Evolutionary conservation across 495 filamentous ascomycete species (phyloP).

Genomic region (Staphylotrichum tortipilum): DNA sequence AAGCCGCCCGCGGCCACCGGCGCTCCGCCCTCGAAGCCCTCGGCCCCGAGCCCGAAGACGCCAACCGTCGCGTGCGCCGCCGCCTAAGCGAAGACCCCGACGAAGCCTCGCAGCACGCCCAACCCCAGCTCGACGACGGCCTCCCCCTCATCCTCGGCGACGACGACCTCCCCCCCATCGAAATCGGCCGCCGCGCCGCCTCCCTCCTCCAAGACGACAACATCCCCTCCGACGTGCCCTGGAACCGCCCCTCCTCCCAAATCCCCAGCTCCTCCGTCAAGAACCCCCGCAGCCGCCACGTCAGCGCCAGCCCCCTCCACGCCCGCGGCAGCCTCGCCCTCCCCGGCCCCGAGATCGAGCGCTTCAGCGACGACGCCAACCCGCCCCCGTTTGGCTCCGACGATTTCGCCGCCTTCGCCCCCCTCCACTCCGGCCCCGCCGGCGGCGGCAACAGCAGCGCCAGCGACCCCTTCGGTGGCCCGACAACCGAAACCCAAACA

Average conservation of each 20-base stretch:
- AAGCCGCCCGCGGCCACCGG: slow-evolving; percentile 11
- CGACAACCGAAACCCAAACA: background rate
- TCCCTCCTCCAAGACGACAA: slow-evolving; percentile 33
- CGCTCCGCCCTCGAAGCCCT: slow-evolving; percentile 17
- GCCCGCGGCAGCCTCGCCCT: slow-evolving; percentile 23
- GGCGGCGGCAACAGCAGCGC: slow-evolving; percentile 2
- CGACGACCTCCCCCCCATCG: slow-evolving; percentile 17
- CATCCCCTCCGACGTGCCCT: slow-evolving; percentile 34
- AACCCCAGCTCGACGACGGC: slow-evolving; percentile 2
- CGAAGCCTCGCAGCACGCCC: slow-evolving; percentile 8
- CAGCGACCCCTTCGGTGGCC: background rate
- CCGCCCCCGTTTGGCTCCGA: slow-evolving; percentile 19
- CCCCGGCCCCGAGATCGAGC: slow-evolving; percentile 24
- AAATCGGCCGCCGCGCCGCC: slow-evolving; percentile 32
- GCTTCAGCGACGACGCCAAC: slow-evolving; percentile 30
- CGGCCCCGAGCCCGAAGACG: slow-evolving; percentile 18
- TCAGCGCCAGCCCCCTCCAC: slow-evolving; percentile 32
- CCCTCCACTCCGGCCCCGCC: slow-evolving; percentile 10
- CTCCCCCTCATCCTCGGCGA: background rate
- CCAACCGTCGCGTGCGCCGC: slow-evolving; percentile 20
- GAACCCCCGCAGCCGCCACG: slow-evolving; percentile 22
- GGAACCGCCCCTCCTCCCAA: slow-evolving; percentile 37
- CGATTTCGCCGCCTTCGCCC: slow-evolving; percentile 15
- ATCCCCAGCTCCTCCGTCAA: slow-evolving; percentile 34
- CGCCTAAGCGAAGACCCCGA: slow-evolving; percentile 22